phyloP scores from a whole-genome alignment of 2,329 filamentous ascomycete species.

The Calonectria pteridis region DNA sequence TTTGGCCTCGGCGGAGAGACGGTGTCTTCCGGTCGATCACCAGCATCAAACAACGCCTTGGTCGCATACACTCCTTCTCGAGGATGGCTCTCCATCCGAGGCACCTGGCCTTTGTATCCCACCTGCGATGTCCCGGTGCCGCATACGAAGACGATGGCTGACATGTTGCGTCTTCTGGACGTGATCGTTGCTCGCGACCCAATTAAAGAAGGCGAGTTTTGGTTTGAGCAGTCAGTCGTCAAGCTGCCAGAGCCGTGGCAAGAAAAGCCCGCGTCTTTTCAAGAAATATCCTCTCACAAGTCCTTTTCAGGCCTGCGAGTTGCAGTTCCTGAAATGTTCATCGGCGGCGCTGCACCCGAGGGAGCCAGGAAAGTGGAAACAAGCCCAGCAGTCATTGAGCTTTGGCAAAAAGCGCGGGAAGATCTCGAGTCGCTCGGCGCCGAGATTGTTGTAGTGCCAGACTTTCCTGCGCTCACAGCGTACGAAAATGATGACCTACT shows the following conservation, averaged over 20 bases:
- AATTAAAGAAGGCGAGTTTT: slow-evolving; percentile 62
- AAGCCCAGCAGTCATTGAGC: slow-evolving; percentile 27
- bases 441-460: slow-evolving; percentile 31
- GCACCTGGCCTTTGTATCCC: slow-evolving; percentile 66
- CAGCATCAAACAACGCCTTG: slow-evolving; percentile 67
- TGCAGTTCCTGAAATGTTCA: slow-evolving; percentile 64
- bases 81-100: slow-evolving; percentile 63
- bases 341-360: slow-evolving; percentile 50
- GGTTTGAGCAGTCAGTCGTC: slow-evolving; percentile 62
- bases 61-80: slow-evolving; percentile 68
- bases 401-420: slow-evolving; percentile 48
- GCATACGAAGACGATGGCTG: slow-evolving; percentile 62
- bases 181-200: slow-evolving; percentile 59
- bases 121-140: slow-evolving; percentile 68
- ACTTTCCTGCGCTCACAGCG: slow-evolving; percentile 60
- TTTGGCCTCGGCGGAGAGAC: slow-evolving; percentile 69
- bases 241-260: slow-evolving; percentile 50
- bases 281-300: slow-evolving; percentile 43
- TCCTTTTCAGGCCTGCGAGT: slow-evolving; percentile 59
- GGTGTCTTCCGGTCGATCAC: slow-evolving; percentile 66
- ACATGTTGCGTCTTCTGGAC: slow-evolving; percentile 63
- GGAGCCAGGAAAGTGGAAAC: neutral
- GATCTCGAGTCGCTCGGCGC: slow-evolving; percentile 56
- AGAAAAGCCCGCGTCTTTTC: slow-evolving; percentile 49
- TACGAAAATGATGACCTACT: slow-evolving; percentile 59